Evolutionary conservation across 2,329 filamentous ascomycete genomes (phyloP), one percentile per base, ranked within the genome.

Genomic region (Cordyceps tenuipes): DNA sequence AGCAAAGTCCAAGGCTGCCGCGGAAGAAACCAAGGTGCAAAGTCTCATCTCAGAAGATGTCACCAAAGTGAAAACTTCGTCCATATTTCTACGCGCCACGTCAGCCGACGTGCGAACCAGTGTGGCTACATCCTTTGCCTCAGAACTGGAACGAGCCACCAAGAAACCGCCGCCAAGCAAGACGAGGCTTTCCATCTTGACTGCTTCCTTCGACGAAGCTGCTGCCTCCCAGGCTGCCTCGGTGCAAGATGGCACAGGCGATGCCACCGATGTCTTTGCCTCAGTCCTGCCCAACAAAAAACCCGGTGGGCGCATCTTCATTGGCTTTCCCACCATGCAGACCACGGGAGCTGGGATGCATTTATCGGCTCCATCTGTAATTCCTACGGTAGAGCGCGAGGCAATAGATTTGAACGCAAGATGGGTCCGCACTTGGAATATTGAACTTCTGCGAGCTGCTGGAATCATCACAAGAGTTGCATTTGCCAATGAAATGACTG

Each of bases 241-340:
- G 3, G 69, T 72, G 19, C 70, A 75, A 2, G 76, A 72, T 6
- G 71, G 75, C 17, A 69, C 82, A 12, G 76, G 81, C 8, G 84
- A 86, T 62, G 81, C 83, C 3, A 80, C 82, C 1, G 90, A 96
- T 69, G 86, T 99, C 8, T 97, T 99, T 71, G 84, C 89, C 1
- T 94, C 92, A 1, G 92, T 99, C 1, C 75, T 97, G 5, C 94
- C 94, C 2, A 91, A 84, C 61, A 95, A 91, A 71, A 89, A 90
- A 66, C 82, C 83, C 0, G 84, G 84, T 9, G 94, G 94, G 7
- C 87, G 90, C 57, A 89, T 99, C 59, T 99, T 97, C 68, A 99
- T 99, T 68, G 94, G 94, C 0, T 99, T 99, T 69, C 93, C 94
- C 3, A 99, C 94, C 1, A 92, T 93, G 66, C 94, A 99, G 75